Conservation (phyloP, 257 asterid species). For the Plantago ovata region DNA sequence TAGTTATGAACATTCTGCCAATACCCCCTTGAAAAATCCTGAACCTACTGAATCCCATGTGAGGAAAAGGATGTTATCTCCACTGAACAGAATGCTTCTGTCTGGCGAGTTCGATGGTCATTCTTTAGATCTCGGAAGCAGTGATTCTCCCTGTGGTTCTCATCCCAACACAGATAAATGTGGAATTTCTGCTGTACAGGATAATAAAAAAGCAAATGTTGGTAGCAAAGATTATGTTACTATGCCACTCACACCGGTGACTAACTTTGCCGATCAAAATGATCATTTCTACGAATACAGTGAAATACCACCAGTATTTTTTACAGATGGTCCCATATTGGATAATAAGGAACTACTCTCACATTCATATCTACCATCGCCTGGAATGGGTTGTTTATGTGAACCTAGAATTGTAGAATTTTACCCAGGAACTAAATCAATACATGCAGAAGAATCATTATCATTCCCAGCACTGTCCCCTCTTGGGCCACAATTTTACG, state of each 20-base stretch:
- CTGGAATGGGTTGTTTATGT: slow-evolving; percentile 23
- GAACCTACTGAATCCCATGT: slow-evolving; percentile 40
- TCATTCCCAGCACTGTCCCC: slow-evolving; percentile 52
- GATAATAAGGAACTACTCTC: slow-evolving; percentile 38
- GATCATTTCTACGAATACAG: slow-evolving; percentile 23
- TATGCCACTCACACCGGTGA: slow-evolving; percentile 30
- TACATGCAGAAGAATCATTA: slow-evolving; percentile 26
- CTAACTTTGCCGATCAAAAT: slow-evolving; percentile 28
- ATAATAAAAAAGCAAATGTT: slow-evolving; percentile 54
- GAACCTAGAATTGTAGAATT: slow-evolving; percentile 23
- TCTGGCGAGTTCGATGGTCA: slow-evolving; percentile 42
- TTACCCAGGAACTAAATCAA: slow-evolving; percentile 23
- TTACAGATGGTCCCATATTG: slow-evolving; percentile 69
- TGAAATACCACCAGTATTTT: slow-evolving; percentile 28
- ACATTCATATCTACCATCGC: slow-evolving; percentile 30
- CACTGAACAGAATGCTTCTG: slow-evolving; percentile 47
- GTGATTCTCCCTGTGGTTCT: slow-evolving; percentile 24
- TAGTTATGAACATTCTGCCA: slow-evolving; percentile 17
- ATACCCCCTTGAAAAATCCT: slow-evolving; percentile 24
- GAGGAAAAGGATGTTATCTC: slow-evolving; percentile 69
- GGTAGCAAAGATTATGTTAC: slow-evolving; percentile 32
- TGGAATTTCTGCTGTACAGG: slow-evolving; percentile 34
- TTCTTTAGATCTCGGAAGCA: slow-evolving; percentile 46
- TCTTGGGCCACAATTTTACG: slow-evolving; percentile 48
- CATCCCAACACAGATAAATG: slow-evolving; percentile 21